A percentile compares a stretch with the other conserved stretches of the same genome.
Evolutionary conservation across 768 basidiomycete species (phyloP).

Genomic region (Lactarius quietus): DNA sequence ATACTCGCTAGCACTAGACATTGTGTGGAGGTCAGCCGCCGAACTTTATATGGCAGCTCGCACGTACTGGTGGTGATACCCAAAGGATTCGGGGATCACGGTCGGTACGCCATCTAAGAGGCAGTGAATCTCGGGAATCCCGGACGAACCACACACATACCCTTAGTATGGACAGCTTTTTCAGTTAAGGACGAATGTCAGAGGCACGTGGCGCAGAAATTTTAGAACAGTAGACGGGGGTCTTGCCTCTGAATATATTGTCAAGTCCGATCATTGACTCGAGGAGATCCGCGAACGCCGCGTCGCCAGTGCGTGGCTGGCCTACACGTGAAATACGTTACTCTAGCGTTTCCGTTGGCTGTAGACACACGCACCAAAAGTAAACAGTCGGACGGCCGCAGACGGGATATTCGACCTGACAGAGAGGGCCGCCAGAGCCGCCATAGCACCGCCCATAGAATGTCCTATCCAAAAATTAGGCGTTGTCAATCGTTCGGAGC

Average conservation of each 20-base stretch:
- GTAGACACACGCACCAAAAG: constrained; percentile 38
- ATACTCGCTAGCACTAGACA: constrained; percentile 38
- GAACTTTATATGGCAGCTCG: not conserved
- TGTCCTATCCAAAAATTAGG: constrained; percentile 21
- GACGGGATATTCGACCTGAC: constrained; percentile 26
- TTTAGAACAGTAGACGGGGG: not conserved
- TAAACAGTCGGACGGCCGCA: constrained; percentile 35
- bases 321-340: constrained; percentile 32
- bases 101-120: constrained; percentile 49
- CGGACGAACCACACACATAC: constrained; percentile 27
- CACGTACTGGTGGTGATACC: constrained; percentile 46
- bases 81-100: constrained; percentile 42
- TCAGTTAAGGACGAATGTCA: not conserved
- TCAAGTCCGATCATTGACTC: constrained; percentile 37
- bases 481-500: too few species aligned
- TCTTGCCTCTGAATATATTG: constrained; percentile 42
- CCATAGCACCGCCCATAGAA: constrained; percentile 29
- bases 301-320: constrained; percentile 48
- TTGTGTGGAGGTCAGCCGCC: not conserved
- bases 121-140: not conserved
- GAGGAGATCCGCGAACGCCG: constrained; percentile 39
- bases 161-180: constrained; percentile 44
- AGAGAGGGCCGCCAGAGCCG: constrained; percentile 28
- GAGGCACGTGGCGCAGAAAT: constrained; percentile 6
- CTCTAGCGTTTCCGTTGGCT: not conserved